phyloP scores from a whole-genome alignment of 148 eudicot genomes.

The Pouteria glomerata region DNA sequence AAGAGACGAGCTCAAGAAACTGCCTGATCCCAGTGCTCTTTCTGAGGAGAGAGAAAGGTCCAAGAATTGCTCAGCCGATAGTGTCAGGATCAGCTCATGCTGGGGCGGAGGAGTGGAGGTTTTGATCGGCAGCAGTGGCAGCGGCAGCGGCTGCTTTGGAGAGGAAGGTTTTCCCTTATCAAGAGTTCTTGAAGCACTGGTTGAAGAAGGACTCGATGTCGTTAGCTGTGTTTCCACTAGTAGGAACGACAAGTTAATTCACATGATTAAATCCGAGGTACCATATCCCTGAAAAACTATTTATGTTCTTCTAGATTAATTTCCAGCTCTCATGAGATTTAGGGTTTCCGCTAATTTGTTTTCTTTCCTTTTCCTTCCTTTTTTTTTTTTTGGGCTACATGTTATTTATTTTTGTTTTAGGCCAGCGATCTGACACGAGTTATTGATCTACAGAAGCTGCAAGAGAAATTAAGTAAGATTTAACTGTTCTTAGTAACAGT shows the following conservation, averaged over 20 bases:
- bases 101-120: constrained; percentile 21
- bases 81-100: not conserved
- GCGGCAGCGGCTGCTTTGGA: no score
- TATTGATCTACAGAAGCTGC: no score
- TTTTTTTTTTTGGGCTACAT: no score
- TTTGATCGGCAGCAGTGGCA: constrained; percentile 13
- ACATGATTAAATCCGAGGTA: constrained; percentile 51
- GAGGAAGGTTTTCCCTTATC: constrained; percentile 35
- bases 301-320: no score
- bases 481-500: no score
- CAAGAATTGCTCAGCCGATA: not conserved
- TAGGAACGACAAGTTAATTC: constrained; percentile 24
- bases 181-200: constrained; percentile 27
- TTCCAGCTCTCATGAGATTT: no score
- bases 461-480: no score
- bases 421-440: no score
- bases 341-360: no score
- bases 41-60: not conserved
- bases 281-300: not conserved
- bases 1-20: constrained; percentile 29
- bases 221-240: constrained; percentile 39
- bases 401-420: no score
- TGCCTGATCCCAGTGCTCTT: not conserved
- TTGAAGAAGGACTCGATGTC: constrained; percentile 30
- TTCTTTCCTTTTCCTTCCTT: no score